Conservation (phyloP, 2,329 filamentous ascomycete species). For the Exophiala bonariae region DNA sequence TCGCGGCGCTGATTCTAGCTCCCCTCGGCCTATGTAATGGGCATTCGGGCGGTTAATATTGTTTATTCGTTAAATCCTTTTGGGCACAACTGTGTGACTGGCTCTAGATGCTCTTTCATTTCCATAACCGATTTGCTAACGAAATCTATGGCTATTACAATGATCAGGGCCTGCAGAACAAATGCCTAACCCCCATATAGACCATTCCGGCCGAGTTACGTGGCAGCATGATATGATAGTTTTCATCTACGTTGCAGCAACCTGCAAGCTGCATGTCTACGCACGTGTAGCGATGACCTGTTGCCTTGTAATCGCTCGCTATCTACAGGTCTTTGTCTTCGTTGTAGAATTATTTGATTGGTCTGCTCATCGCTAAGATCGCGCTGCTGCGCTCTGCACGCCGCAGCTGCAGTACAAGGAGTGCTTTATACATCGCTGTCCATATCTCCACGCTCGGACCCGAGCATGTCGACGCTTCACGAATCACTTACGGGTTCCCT, state of each 20-base stretch:
- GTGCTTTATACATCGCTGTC: too few relatives aligned
- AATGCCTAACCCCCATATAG: constrained; percentile 27
- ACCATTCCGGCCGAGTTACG: constrained; percentile 29
- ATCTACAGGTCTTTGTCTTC: background rate
- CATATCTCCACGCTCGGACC: too few relatives aligned
- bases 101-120: background rate
- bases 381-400: background rate
- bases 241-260: constrained; percentile 8
- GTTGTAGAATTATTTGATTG: background rate
- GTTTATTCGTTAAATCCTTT: background rate
- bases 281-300: background rate
- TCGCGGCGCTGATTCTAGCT: constrained; percentile 23
- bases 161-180: background rate
- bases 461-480: too few relatives aligned
- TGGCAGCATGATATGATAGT: constrained; percentile 26
- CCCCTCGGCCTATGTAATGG: background rate
- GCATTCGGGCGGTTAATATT: background rate
- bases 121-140: background rate
- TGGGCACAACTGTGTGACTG: background rate
- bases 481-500: too few relatives aligned
- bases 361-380: background rate
- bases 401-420: too few relatives aligned
- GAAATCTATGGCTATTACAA: background rate
- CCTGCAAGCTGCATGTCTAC: constrained; percentile 2
- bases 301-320: background rate